Evolutionary conservation across 352 stramenopile species (phyloP).

Genomic region (Pythium pyrilobum): DNA sequence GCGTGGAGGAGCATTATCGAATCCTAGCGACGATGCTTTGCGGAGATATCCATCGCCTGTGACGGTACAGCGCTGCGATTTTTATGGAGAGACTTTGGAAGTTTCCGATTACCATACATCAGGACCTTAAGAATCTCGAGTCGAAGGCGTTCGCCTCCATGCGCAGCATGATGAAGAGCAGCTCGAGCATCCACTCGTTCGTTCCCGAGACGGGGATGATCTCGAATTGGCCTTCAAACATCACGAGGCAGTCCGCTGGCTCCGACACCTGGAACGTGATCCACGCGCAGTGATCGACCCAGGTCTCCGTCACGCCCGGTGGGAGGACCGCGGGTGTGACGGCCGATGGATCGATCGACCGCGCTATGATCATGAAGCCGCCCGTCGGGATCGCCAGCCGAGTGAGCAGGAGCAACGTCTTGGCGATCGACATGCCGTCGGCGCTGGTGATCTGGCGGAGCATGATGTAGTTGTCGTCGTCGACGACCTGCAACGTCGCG

Average conservation of each 20-base stretch:
- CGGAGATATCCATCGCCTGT: too few species aligned
- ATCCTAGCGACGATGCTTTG: too few species aligned
- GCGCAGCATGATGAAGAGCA: slow-evolving; percentile 17
- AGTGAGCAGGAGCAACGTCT: slow-evolving; percentile 20
- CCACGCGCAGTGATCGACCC: slow-evolving; percentile 22
- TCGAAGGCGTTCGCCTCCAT: too few species aligned
- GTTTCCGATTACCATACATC: too few species aligned
- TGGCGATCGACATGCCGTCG: slow-evolving; percentile 10
- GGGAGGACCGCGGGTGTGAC: slow-evolving; percentile 5
- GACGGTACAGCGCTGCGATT: too few species aligned
- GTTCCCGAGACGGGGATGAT: slow-evolving; percentile 2
- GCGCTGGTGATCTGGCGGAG: slow-evolving; percentile 15
- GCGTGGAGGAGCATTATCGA: too few species aligned
- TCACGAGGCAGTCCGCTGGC: slow-evolving; percentile 5
- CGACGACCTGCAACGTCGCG: slow-evolving; percentile 10
- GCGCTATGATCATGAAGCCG: slow-evolving; percentile 10
- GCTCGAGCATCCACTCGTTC: slow-evolving; percentile 22
- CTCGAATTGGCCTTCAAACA: slow-evolving; percentile 17
- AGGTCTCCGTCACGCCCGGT: slow-evolving; percentile 16
- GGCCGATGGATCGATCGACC: slow-evolving; percentile 10
- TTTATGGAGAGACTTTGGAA: too few species aligned
- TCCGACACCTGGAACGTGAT: slow-evolving; percentile 13
- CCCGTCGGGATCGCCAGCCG: slow-evolving; percentile 7
- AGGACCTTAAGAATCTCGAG: too few species aligned
- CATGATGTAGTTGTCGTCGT: slow-evolving; percentile 19